A percentile compares a stretch with the other conserved stretches of the same genome.
Evolutionary conservation across 768 basidiomycete species (phyloP).

Genomic region (Rhizopogon vesiculosus): DNA sequence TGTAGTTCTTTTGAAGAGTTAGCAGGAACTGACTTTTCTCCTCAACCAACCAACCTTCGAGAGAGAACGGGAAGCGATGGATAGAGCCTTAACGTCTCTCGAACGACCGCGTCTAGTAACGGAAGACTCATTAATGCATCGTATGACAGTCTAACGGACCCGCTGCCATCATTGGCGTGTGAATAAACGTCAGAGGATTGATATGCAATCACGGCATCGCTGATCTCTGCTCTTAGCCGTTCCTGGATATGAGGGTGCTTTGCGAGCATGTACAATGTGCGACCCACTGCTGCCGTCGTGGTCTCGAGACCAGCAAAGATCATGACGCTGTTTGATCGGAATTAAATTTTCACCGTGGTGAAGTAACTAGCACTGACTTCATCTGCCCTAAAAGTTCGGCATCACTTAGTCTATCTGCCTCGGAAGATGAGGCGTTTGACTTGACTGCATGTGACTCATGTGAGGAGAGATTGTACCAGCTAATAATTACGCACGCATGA

Average conservation of each 20-base stretch:
- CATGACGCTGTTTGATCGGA: conserved; percentile 14
- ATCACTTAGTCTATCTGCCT: conserved; percentile 21
- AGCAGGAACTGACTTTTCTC: neutral
- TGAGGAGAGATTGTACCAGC: neutral
- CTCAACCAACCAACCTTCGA: conserved; percentile 27
- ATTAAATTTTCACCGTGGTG: neutral
- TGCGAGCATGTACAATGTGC: conserved; percentile 31
- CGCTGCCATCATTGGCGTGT: conserved; percentile 1
- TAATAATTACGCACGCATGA: conserved; percentile 19
- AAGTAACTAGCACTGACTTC: conserved; percentile 7
- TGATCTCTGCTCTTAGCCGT: conserved; percentile 32
- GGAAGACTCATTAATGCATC: conserved; percentile 33
- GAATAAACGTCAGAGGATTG: conserved; percentile 4
- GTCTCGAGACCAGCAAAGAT: conserved; percentile 42
- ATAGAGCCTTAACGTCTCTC: conserved; percentile 38
- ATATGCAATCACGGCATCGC: conserved; percentile 10
- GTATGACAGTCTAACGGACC: conserved; percentile 32
- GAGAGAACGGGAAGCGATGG: conserved; percentile 35
- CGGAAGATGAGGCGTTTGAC: conserved; percentile 16
- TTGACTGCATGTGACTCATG: conserved; percentile 9
- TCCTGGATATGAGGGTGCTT: conserved; percentile 33
- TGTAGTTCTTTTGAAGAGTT: conserved; percentile 23
- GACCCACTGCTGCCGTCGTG: conserved; percentile 34
- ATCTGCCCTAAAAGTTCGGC: conserved; percentile 16
- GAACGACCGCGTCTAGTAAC: conserved; percentile 33